Percentiles rank a stretch among this genome's conserved stretches.
Evolutionary conservation across 2,329 filamentous ascomycete species (phyloP).

Genomic region (Penicillium sp.): DNA sequence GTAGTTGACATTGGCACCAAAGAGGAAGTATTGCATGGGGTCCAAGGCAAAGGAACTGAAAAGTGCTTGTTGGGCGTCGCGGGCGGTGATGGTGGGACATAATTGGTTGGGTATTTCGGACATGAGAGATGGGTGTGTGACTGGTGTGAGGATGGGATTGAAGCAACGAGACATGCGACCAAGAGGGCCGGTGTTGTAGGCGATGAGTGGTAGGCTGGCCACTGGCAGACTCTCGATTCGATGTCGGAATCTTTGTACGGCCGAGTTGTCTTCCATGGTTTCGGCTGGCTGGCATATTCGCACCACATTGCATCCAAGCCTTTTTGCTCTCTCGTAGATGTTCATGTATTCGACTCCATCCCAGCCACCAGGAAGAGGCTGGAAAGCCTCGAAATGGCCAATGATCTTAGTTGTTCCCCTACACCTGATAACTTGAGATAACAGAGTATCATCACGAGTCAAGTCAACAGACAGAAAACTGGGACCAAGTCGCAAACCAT

Average conservation of each 20-base stretch:
- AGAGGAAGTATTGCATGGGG: constrained; percentile 73
- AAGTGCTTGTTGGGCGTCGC: constrained; percentile 68
- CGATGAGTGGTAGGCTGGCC: constrained; percentile 61
- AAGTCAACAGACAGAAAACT: constrained; percentile 70
- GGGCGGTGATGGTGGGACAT: constrained; percentile 62
- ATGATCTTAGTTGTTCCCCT: constrained; percentile 67
- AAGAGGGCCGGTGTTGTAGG: constrained; percentile 68
- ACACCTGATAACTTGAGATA: constrained; percentile 58
- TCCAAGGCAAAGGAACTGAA: constrained; percentile 72
- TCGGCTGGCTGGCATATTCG: constrained; percentile 65
- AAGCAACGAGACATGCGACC: constrained; percentile 71
- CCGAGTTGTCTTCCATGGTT: constrained; percentile 67
- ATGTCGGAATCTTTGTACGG: constrained; percentile 62
- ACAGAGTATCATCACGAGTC: constrained; percentile 58
- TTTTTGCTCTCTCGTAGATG: constrained; percentile 64
- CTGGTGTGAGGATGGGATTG: constrained; percentile 69
- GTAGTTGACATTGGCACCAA: constrained; percentile 74
- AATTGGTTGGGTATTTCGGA: constrained; percentile 51
- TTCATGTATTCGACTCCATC: constrained; percentile 60
- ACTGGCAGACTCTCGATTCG: constrained; percentile 54
- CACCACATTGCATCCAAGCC: constrained; percentile 66
- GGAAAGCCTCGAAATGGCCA: constrained; percentile 58
- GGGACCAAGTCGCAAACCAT: constrained; percentile 66
- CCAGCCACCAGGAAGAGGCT: constrained; percentile 60
- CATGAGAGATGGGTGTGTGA: constrained; percentile 59